phyloP scores from a whole-genome alignment of 108 stramenopile genomes.

The Skeletonema tropicum region DNA sequence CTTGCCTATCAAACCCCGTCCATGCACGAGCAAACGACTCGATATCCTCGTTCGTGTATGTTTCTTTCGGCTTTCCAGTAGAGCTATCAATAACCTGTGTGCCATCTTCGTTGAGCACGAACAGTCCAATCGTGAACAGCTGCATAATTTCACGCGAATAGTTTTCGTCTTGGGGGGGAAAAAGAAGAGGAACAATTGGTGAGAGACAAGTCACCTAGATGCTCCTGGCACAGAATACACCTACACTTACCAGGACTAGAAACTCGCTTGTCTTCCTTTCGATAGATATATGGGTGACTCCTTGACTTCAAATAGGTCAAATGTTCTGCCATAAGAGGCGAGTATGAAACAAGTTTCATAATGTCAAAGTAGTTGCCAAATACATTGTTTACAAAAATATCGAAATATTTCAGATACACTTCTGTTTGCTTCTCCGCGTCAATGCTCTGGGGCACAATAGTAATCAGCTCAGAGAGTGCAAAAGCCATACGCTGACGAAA shows the following conservation, averaged over 20 bases:
- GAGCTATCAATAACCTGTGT: conserved; percentile 43
- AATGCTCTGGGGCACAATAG: conserved; percentile 22
- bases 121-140: conserved; percentile 72
- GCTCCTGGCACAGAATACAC: conserved; percentile 26
- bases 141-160: conserved; percentile 56
- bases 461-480: conserved; percentile 63
- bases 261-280: conserved; percentile 15
- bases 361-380: conserved; percentile 81
- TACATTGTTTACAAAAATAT: conserved; percentile 70
- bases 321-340: conserved; percentile 59
- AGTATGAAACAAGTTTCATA: conserved; percentile 47
- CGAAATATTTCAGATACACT: conserved; percentile 45
- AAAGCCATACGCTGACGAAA: conserved; percentile 82
- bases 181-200: not conserved
- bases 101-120: conserved; percentile 66
- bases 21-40: conserved; percentile 60
- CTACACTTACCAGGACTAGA: conserved; percentile 28
- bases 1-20: conserved; percentile 64
- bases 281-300: conserved; percentile 41
- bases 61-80: conserved; percentile 38
- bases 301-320: conserved; percentile 55
- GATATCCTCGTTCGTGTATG: conserved; percentile 82
- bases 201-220: not conserved
- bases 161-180: not conserved
- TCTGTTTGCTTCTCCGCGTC: conserved; percentile 36